phyloP scores from a whole-genome alignment of 2,329 filamentous ascomycete species.

The Xylariaceae sp. region DNA sequence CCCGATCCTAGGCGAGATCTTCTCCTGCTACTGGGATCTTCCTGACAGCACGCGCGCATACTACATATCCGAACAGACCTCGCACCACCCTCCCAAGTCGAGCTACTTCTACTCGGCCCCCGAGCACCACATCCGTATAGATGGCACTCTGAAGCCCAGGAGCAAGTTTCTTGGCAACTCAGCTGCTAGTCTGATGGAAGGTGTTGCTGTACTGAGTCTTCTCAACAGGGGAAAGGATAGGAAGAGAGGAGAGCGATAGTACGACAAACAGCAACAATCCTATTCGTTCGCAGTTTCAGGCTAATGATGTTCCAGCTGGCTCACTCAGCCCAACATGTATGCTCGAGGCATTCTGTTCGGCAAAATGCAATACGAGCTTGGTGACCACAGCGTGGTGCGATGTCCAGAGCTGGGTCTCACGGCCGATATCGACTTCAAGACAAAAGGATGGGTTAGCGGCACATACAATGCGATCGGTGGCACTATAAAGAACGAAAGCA shows the following conservation, averaged over 20 bases:
- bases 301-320: slow-evolving; percentile 53
- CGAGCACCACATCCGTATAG: slow-evolving; percentile 88
- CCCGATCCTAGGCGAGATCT: slow-evolving; percentile 91
- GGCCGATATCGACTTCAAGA: slow-evolving; percentile 97
- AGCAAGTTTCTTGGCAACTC: slow-evolving; percentile 97
- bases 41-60: slow-evolving; percentile 80
- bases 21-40: slow-evolving; percentile 94
- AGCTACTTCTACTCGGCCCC: slow-evolving; percentile 99
- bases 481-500: slow-evolving; percentile 81
- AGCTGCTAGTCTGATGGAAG: slow-evolving; percentile 97
- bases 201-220: slow-evolving; percentile 80
- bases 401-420: slow-evolving; percentile 84
- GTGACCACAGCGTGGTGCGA: slow-evolving; percentile 88
- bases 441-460: slow-evolving; percentile 93
- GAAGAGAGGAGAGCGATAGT: slow-evolving; percentile 80
- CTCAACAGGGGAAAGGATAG: slow-evolving; percentile 69
- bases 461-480: slow-evolving; percentile 96
- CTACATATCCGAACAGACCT: slow-evolving; percentile 97
- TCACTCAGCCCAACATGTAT: slow-evolving; percentile 99
- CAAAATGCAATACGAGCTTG: slow-evolving; percentile 99
- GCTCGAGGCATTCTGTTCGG: slow-evolving; percentile 94
- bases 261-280: slow-evolving; percentile 34
- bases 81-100: slow-evolving; percentile 96
- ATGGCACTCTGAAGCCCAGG: slow-evolving; percentile 89
- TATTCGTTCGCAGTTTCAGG: neutral